These are phyloP conservation scores for Teratosphaeriaceae sp. DNA, from an alignment of 2,329 filamentous ascomycete species.

Conservation along the genomic window DNA sequence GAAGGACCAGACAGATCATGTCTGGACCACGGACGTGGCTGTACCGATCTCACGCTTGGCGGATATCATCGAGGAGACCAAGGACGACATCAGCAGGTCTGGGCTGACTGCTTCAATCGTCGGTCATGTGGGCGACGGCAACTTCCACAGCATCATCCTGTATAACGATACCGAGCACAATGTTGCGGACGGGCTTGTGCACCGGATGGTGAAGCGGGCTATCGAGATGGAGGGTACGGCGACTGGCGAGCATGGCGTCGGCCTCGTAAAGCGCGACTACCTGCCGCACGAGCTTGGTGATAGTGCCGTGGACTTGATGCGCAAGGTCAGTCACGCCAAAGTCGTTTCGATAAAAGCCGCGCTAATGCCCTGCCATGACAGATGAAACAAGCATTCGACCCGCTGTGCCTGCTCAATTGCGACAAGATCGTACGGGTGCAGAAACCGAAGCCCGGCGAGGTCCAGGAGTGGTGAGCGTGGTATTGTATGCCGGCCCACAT, in stretches of 20 bases:
- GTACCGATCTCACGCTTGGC: conserved; percentile 67
- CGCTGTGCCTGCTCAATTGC: conserved; percentile 59
- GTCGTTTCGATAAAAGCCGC: too few relatives aligned
- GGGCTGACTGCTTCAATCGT: conserved; percentile 61
- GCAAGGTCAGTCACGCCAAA: conserved; percentile 65
- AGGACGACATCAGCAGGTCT: conserved; percentile 56
- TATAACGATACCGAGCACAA: conserved; percentile 61
- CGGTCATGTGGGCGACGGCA: conserved; percentile 68
- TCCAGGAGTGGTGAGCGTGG: conserved; percentile 31
- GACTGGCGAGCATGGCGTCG: conserved; percentile 78
- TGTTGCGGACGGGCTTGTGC: conserved; percentile 64
- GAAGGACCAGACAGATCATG: conserved; percentile 52
- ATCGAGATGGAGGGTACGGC: conserved; percentile 76
- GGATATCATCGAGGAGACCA: conserved; percentile 71
- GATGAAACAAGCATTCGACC: conserved; percentile 77
- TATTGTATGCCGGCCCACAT: background rate
- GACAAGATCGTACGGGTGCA: conserved; percentile 59
- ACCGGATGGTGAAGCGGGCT: conserved; percentile 79
- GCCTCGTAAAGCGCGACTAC: conserved; percentile 79
- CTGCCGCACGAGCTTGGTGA: conserved; percentile 70
- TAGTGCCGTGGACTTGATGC: conserved; percentile 72
- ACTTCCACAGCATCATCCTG: conserved; percentile 63
- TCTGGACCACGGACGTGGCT: conserved; percentile 78
- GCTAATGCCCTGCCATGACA: conserved; percentile 27
- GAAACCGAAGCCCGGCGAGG: conserved; percentile 42